phyloP scores from a whole-genome alignment of 495 filamentous ascomycete species.

The Penicillium mononematosum region DNA sequence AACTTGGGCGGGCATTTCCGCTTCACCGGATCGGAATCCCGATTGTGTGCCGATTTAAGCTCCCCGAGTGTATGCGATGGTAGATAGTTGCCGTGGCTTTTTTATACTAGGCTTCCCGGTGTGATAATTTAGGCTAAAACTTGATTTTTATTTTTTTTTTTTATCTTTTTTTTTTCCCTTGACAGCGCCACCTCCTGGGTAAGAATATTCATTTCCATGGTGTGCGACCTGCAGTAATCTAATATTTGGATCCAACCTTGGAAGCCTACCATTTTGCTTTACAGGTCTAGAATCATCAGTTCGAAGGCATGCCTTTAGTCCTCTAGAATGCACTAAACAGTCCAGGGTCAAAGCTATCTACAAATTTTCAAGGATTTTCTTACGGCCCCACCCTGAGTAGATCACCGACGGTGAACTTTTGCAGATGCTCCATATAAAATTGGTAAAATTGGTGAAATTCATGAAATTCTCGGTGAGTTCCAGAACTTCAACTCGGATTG shows the following conservation, averaged over 20 bases:
- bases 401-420: slow-evolving; percentile 24
- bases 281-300: background rate
- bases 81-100: slow-evolving; percentile 2
- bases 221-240: background rate
- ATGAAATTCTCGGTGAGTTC: slow-evolving; percentile 13
- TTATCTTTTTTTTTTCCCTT: background rate
- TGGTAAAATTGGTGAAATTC: background rate
- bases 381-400: slow-evolving; percentile 19
- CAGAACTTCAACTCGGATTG: slow-evolving; percentile 19
- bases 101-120: slow-evolving; percentile 13
- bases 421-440: slow-evolving; percentile 15
- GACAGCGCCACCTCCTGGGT: background rate
- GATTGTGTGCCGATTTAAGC: slow-evolving; percentile 22
- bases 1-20: slow-evolving; percentile 22
- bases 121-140: slow-evolving; percentile 6
- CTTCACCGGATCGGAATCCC: slow-evolving; percentile 30
- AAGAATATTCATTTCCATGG: background rate
- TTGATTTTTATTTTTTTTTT: background rate
- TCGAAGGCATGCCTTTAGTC: background rate
- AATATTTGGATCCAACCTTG: background rate
- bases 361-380: slow-evolving; percentile 19
- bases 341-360: background rate
- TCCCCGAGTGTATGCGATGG: slow-evolving; percentile 24
- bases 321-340: background rate
- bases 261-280: background rate